Conservation (phyloP, 495 filamentous ascomycete species). For the Penicillium crystallinum region DNA sequence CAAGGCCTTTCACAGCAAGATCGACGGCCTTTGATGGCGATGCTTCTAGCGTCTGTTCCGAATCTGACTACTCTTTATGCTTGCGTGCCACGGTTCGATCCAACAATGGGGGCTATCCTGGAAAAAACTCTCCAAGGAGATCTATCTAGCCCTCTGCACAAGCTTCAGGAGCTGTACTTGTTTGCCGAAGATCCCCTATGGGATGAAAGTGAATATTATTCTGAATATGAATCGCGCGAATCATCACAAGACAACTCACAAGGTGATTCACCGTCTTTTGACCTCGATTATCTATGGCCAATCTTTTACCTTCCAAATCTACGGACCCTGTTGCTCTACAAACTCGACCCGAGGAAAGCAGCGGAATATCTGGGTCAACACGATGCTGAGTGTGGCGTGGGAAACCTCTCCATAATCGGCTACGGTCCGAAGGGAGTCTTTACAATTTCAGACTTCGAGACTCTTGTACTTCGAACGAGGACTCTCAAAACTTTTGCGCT, state of each 20-base stretch:
- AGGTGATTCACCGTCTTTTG: no score
- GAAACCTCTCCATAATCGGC: neutral
- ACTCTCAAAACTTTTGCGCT: neutral
- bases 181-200: neutral
- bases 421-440: neutral
- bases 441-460: neutral
- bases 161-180: neutral
- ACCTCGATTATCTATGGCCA: neutral
- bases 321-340: neutral
- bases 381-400: neutral
- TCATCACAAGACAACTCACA: no score
- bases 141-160: neutral
- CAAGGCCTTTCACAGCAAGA: neutral
- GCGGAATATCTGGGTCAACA: neutral
- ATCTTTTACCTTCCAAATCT: neutral
- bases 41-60: neutral
- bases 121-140: neutral
- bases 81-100: neutral
- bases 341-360: neutral
- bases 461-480: neutral
- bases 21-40: neutral
- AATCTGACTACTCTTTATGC: neutral
- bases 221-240: neutral
- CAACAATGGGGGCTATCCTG: neutral
- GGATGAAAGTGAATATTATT: neutral